Evolutionary conservation across 31 red algal genomes (phyloP), one percentile per base, ranked within the genome.

Genomic region (Asparagopsis taxiformis): DNA sequence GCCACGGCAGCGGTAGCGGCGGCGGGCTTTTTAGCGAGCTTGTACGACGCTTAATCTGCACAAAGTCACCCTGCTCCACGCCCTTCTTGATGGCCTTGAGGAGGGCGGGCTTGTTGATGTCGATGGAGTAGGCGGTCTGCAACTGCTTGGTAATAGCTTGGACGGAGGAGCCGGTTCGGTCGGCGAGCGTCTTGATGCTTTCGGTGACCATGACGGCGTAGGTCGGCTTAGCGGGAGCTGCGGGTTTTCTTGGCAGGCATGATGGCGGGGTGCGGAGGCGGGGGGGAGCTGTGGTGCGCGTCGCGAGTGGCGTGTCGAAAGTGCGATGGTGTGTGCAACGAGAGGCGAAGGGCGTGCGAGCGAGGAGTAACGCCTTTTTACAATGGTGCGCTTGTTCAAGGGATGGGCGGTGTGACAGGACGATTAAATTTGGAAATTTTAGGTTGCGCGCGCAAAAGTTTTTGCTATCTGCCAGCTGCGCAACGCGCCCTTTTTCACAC

Each of bases 21-120:
- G 9, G n/a, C 32, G 3, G 30, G 17, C 60, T 81, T 80, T 41
- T 79, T 75, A 24, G 52, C 50, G 33, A 92, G 74, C 74, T 92
- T 92, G 80, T 92, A 92, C 28, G 62, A 72, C 17, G 89, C 89
- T 80, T 85, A 36, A 92, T 80, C 80, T 92, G 80, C 29, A 85
- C 69, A 32, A 92, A 53, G 59, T 78, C 74, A 24, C 89, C 89
- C 3, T 33, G 65, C 13, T 69, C 64, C 3, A 92, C 89, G 19
- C 89, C 79, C 65, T 84, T 79, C 59, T 83, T 82, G 66, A 92
- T 82, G 53, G 89, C 79, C 49, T 80, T 77, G 31, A 68, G 37
- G 30, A 92, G 74, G 1, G 89, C 89, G 31, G 65, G 51, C 89
- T 92, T 83, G 74, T 92, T 92, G 65, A 92, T 78, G 39, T 84